These are phyloP conservation scores for Botryosphaeria agaves DNA, from an alignment of 2,329 filamentous ascomycete genomes.

Conservation along the genomic window DNA sequence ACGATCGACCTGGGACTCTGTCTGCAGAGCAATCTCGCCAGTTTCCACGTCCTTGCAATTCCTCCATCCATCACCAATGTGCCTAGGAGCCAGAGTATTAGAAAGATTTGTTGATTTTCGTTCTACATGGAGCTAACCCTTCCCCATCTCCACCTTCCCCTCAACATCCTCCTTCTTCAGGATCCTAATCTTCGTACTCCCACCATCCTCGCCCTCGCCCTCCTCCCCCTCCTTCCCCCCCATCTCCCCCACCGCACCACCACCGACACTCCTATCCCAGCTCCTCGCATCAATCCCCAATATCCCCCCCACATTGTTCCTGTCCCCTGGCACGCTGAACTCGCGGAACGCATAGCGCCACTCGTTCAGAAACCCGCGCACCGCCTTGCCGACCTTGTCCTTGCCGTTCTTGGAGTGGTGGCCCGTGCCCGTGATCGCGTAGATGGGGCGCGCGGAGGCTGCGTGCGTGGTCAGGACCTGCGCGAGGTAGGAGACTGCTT, in stretches of 20 bases:
- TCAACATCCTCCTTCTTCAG: slow-evolving; percentile 16
- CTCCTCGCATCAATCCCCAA: slow-evolving; percentile 45
- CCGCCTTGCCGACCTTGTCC: slow-evolving; percentile 92
- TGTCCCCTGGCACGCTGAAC: slow-evolving; percentile 90
- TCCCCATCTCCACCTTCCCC: slow-evolving; percentile 3
- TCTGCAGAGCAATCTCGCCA: too few relatives aligned
- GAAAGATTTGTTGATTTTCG: too few relatives aligned
- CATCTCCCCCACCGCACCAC: slow-evolving; percentile 15
- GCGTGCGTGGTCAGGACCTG: slow-evolving; percentile 72
- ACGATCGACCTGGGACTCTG: too few relatives aligned
- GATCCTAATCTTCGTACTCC: slow-evolving; percentile 18
- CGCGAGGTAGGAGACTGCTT: slow-evolving; percentile 88
- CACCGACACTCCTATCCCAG: slow-evolving; percentile 30
- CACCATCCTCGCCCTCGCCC: slow-evolving; percentile 11
- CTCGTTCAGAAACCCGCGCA: slow-evolving; percentile 80
- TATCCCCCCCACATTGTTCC: slow-evolving; percentile 58
- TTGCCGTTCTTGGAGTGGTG: slow-evolving; percentile 98
- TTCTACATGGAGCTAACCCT: too few relatives aligned
- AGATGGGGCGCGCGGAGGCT: slow-evolving; percentile 55
- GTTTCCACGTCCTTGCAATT: too few relatives aligned
- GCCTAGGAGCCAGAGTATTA: too few relatives aligned
- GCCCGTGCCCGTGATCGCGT: slow-evolving; percentile 91
- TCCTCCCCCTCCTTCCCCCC: slow-evolving; percentile 9
- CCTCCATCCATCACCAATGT: too few relatives aligned
- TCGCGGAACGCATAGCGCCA: slow-evolving; percentile 93